Evolutionary conservation across 2,329 filamentous ascomycete genomes (phyloP).

Genomic region (Aureobasidium sp.): DNA sequence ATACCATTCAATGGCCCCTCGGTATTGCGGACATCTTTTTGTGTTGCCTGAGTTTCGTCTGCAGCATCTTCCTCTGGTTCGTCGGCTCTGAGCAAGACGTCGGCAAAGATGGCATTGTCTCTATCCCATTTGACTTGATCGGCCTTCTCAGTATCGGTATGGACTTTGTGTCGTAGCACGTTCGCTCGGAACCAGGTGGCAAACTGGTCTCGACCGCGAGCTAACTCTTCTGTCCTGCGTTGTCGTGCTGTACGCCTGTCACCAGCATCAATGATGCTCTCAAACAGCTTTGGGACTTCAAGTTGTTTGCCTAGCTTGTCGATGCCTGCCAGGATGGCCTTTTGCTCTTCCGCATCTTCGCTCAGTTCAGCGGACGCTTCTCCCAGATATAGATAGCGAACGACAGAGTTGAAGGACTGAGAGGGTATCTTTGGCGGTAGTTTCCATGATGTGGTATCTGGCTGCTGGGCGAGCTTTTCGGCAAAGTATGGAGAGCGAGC

Average conservation of each 20-base stretch:
- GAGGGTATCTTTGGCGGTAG: conserved; percentile 61
- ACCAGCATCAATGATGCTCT: conserved; percentile 64
- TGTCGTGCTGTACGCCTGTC: conserved; percentile 74
- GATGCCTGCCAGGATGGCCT: conserved; percentile 60
- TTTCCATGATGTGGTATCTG: conserved; percentile 63
- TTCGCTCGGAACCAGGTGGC: conserved; percentile 66
- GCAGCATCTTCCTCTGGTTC: conserved; percentile 47
- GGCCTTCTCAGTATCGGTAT: conserved; percentile 59
- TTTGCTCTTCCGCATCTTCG: conserved; percentile 60
- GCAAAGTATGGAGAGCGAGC: conserved; percentile 83
- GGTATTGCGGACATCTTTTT: conserved; percentile 26
- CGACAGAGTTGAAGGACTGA: conserved; percentile 67
- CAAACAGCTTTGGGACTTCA: conserved; percentile 72
- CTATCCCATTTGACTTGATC: conserved; percentile 69
- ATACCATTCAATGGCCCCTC: conserved; percentile 46
- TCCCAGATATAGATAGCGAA: conserved; percentile 80
- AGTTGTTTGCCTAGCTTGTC: conserved; percentile 78
- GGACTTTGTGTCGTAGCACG: conserved; percentile 66
- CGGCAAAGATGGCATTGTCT: conserved; percentile 83
- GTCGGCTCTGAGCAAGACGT: conserved; percentile 77
- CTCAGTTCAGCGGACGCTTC: conserved; percentile 66
- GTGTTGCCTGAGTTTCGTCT: conserved; percentile 23
- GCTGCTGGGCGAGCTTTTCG: conserved; percentile 60
- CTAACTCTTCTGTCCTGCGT: conserved; percentile 70
- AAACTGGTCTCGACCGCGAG: conserved; percentile 66